phyloP scores from a whole-genome alignment of 2,329 filamentous ascomycete genomes.

The Fusarium domesticum region DNA sequence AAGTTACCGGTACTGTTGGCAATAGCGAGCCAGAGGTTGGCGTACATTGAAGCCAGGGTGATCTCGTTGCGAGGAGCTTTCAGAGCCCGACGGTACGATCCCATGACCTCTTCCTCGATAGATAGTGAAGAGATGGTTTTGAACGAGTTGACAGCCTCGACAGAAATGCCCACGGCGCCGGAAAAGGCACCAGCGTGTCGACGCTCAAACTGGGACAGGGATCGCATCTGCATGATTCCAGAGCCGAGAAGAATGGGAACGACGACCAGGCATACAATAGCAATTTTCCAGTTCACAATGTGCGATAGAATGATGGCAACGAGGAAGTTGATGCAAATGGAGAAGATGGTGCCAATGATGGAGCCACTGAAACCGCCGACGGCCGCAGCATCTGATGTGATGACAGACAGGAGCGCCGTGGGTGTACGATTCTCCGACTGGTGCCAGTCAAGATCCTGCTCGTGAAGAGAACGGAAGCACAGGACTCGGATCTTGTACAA shows the following conservation, averaged over 20 bases:
- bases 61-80: slow-evolving; percentile 53
- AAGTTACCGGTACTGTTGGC: slow-evolving; percentile 61
- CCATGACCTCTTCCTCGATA: slow-evolving; percentile 49
- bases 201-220: slow-evolving; percentile 60
- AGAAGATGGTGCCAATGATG: slow-evolving; percentile 66
- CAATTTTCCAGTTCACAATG: slow-evolving; percentile 73
- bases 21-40: slow-evolving; percentile 59
- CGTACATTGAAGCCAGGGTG: slow-evolving; percentile 46
- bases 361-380: slow-evolving; percentile 68
- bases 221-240: slow-evolving; percentile 65
- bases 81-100: slow-evolving; percentile 52
- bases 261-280: slow-evolving; percentile 65
- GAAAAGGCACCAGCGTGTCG: slow-evolving; percentile 63
- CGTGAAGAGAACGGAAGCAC: slow-evolving; percentile 62
- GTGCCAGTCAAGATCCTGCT: slow-evolving; percentile 69
- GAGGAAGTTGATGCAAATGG: slow-evolving; percentile 65
- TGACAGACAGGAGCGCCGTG: slow-evolving; percentile 59
- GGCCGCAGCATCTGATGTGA: slow-evolving; percentile 66
- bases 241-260: slow-evolving; percentile 67
- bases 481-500: slow-evolving; percentile 61
- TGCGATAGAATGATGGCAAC: slow-evolving; percentile 67
- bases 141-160: slow-evolving; percentile 64
- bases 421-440: slow-evolving; percentile 62
- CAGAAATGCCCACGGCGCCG: slow-evolving; percentile 60
- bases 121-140: slow-evolving; percentile 60